These are phyloP conservation scores for Halophytophthora batemanensis DNA, from an alignment of 352 stramenopile species.

Conservation along the genomic window DNA sequence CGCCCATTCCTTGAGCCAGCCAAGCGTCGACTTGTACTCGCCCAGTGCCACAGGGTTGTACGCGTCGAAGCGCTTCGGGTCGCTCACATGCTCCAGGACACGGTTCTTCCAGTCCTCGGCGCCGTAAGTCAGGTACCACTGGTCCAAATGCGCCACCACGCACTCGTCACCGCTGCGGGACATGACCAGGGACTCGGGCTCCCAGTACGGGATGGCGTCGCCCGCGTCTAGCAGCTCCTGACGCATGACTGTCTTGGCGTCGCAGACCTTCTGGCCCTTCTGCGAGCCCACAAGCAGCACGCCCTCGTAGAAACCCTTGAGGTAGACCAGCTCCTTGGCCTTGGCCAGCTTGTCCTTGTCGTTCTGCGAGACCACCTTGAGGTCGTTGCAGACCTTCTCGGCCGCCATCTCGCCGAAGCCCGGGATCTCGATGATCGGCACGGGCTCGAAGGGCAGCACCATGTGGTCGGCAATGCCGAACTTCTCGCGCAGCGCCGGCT, in stretches of 20 bases:
- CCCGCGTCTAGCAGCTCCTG: constrained; percentile 95
- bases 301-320: constrained; percentile 99
- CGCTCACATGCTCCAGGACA: constrained; percentile 94
- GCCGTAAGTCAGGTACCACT: constrained; percentile 99
- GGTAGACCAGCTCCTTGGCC: constrained; percentile 98
- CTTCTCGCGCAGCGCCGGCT: constrained; percentile 97
- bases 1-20: constrained; percentile 99
- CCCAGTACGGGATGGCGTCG: constrained; percentile 97
- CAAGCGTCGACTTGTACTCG: constrained; percentile 97
- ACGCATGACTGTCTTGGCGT: constrained; percentile 97
- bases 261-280: constrained; percentile 95
- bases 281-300: constrained; percentile 97
- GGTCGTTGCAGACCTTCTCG: constrained; percentile 95
- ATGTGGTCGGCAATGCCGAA: constrained; percentile 98
- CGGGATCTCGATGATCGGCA: constrained; percentile 99
- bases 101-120: constrained; percentile 97
- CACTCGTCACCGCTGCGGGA: constrained; percentile 98
- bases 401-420: constrained; percentile 96
- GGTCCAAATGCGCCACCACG: constrained; percentile 98
- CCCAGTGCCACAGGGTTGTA: constrained; percentile 93
- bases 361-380: constrained; percentile 98
- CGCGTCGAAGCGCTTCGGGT: constrained; percentile 91
- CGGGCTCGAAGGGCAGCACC: constrained; percentile 97
- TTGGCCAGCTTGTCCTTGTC: constrained; percentile 99
- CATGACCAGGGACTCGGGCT: constrained; percentile 97